Conservation (phyloP, 1,139 yeast species). For the Sugiyamaella pinicola region DNA sequence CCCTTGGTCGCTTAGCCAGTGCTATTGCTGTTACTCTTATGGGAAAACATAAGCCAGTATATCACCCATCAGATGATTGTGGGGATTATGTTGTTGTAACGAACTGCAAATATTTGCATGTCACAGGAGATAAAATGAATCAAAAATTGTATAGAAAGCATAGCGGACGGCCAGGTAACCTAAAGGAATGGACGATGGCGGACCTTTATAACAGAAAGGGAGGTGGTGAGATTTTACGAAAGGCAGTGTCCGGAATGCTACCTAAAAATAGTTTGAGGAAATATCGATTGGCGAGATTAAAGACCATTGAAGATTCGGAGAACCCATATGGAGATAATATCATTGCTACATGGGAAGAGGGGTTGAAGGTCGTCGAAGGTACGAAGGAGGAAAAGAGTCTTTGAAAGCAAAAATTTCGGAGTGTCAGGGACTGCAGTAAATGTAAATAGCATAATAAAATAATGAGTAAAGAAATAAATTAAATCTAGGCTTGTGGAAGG, state of each 20-base stretch:
- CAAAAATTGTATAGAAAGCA: slow-evolving; percentile 92
- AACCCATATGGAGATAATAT: slow-evolving; percentile 85
- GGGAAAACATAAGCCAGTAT: slow-evolving; percentile 96
- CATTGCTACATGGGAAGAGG: slow-evolving; percentile 82
- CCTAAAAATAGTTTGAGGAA: slow-evolving; percentile 88
- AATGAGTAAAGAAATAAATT: neutral
- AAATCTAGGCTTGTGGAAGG: neutral
- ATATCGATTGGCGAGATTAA: slow-evolving; percentile 77
- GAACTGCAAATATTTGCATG: slow-evolving; percentile 76
- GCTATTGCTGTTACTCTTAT: slow-evolving; percentile 83
- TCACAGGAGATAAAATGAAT: slow-evolving; percentile 80
- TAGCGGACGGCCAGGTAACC: slow-evolving; percentile 85
- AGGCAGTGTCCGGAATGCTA: slow-evolving; percentile 94
- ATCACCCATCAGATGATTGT: slow-evolving; percentile 71
- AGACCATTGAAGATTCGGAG: slow-evolving; percentile 83
- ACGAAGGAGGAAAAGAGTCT: neutral
- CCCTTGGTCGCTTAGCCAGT: slow-evolving; percentile 91
- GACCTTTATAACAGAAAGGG: slow-evolving; percentile 78
- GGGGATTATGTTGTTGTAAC: slow-evolving; percentile 98
- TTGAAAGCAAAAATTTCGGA: neutral
- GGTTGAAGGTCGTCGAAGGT: slow-evolving; percentile 1
- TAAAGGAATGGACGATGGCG: slow-evolving; percentile 81
- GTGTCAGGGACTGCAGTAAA: neutral
- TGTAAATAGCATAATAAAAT: slow-evolving; percentile 15
- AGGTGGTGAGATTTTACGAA: slow-evolving; percentile 72